Conservation (phyloP, 768 basidiomycete species). For the Candolleomyces efflorescens region DNA sequence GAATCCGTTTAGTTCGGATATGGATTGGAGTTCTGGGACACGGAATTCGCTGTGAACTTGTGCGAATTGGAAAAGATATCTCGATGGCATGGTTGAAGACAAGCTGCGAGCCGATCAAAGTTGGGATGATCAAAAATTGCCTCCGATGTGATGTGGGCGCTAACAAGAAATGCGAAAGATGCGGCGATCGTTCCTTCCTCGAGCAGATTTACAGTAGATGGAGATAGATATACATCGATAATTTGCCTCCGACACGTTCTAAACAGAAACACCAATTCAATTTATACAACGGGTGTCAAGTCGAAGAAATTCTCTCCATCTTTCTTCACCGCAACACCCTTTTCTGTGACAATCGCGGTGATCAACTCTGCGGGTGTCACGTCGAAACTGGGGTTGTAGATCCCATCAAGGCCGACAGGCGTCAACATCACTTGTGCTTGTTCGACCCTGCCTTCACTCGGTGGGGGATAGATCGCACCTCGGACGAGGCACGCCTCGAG, state of each 20-base stretch:
- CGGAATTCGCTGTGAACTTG: slow-evolving; percentile 81
- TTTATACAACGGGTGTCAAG: slow-evolving; percentile 49
- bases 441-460: slow-evolving; percentile 42
- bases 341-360: slow-evolving; percentile 93
- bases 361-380: slow-evolving; percentile 94
- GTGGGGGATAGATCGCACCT: slow-evolving; percentile 61
- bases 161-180: too few relatives aligned
- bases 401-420: slow-evolving; percentile 54
- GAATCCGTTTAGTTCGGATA: slow-evolving; percentile 73
- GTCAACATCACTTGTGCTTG: slow-evolving; percentile 85
- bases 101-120: too few relatives aligned
- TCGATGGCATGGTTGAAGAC: slow-evolving; percentile 21
- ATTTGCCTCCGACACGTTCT: not conserved
- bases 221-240: too few relatives aligned
- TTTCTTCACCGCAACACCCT: slow-evolving; percentile 78
- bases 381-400: slow-evolving; percentile 96
- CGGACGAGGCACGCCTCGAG: slow-evolving; percentile 87
- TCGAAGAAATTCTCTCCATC: slow-evolving; percentile 60
- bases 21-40: slow-evolving; percentile 74
- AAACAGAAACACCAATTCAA: slow-evolving; percentile 4
- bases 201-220: too few relatives aligned
- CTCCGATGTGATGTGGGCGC: not conserved
- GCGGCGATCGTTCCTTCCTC: too few relatives aligned
- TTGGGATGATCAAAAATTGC: not conserved
- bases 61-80: slow-evolving; percentile 69